These are phyloP conservation scores for Nakazawaea laoshanensis DNA, from an alignment of 805 yeast genomes.

Conservation along the genomic window DNA sequence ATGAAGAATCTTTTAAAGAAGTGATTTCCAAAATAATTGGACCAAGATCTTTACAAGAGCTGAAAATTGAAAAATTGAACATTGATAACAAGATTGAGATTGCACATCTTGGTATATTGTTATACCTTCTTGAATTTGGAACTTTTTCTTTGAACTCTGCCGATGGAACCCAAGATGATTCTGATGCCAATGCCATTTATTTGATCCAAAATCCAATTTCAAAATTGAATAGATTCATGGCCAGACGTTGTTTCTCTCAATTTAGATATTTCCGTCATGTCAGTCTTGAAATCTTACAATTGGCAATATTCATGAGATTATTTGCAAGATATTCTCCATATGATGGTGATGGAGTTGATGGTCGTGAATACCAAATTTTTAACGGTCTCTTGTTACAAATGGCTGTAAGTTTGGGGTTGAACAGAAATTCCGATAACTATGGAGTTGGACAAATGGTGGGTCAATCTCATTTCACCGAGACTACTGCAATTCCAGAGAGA, in stretches of 20 bases:
- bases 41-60: conserved; percentile 5
- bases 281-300: conserved; percentile 34
- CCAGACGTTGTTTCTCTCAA: conserved; percentile 29
- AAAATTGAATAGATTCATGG: conserved; percentile 27
- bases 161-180: conserved; percentile 17
- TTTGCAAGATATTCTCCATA: conserved; percentile 37
- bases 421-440: conserved; percentile 26
- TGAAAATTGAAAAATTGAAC: conserved; percentile 7
- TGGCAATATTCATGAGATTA: conserved; percentile 27
- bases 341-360: conserved; percentile 41
- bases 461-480: neutral
- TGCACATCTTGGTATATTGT: conserved; percentile 17
- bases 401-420: conserved; percentile 36
- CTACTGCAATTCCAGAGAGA: neutral
- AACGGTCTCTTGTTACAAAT: conserved; percentile 28
- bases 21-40: conserved; percentile 29
- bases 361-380: conserved; percentile 28
- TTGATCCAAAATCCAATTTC: conserved; percentile 30
- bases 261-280: conserved; percentile 29
- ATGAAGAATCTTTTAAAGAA: conserved; percentile 27
- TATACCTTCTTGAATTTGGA: conserved; percentile 17
- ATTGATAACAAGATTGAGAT: conserved; percentile 14
- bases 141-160: conserved; percentile 2
- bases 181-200: conserved; percentile 17
- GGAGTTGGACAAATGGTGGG: neutral